Conservation (phyloP, 2,329 filamentous ascomycete genomes). For the Cordyceps cicadae region DNA sequence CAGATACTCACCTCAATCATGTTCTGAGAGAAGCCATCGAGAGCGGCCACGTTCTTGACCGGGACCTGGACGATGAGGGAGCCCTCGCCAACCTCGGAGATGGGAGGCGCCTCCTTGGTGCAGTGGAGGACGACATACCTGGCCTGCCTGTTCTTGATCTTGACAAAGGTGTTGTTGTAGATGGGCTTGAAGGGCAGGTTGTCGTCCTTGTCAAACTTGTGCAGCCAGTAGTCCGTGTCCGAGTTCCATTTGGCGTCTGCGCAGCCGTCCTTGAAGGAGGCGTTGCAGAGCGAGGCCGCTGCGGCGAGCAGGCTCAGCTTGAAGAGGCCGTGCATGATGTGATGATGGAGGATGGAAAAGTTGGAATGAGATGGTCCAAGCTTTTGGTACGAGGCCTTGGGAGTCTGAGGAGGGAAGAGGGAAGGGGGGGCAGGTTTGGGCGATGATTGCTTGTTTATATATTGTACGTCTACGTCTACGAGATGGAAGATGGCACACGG, state of each 20-base stretch:
- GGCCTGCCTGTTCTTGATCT: constrained; percentile 9
- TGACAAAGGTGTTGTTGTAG: constrained; percentile 12
- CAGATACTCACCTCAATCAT: constrained; percentile 4
- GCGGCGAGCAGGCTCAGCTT: not conserved
- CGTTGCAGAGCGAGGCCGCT: not conserved
- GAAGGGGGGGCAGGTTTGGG: not conserved
- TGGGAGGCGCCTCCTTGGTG: constrained; percentile 8
- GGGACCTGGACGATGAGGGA: constrained; percentile 10
- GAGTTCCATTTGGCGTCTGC: constrained; percentile 10
- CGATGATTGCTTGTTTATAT: too few species aligned
- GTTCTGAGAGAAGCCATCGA: constrained; percentile 10
- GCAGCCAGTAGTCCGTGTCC: constrained; percentile 7
- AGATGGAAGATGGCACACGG: too few species aligned
- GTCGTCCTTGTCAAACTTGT: constrained; percentile 1
- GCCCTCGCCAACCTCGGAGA: constrained; percentile 2
- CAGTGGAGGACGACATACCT: constrained; percentile 11
- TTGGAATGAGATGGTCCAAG: not conserved
- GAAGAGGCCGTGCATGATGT: constrained; percentile 1
- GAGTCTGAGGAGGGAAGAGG: not conserved
- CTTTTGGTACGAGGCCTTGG: not conserved
- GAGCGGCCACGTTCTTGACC: constrained; percentile 8
- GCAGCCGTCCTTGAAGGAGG: constrained; percentile 7
- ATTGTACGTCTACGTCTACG: not conserved
- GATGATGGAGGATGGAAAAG: not conserved
- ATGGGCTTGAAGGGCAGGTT: constrained; percentile 2